phyloP scores from a whole-genome alignment of 2,329 filamentous ascomycete genomes.

The Thielaviopsis euricoi region DNA sequence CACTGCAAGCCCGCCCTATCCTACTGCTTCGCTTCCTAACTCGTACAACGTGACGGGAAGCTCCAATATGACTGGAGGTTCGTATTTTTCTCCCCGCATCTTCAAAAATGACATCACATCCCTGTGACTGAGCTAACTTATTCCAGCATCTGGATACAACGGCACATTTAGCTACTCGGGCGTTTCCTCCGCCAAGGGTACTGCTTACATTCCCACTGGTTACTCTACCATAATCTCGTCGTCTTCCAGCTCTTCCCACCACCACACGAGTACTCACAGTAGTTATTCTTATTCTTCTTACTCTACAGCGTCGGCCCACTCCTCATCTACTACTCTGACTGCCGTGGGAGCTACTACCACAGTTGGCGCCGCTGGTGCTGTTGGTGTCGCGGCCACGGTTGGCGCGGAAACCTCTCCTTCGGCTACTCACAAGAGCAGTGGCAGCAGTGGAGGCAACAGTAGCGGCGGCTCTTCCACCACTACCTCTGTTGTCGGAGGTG shows the following conservation, averaged over 20 bases:
- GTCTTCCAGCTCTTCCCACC: background rate
- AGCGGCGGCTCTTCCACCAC: slow-evolving; percentile 12
- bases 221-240: background rate
- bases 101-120: too few species aligned
- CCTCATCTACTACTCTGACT: slow-evolving; percentile 1
- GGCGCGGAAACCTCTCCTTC: background rate
- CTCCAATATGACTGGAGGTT: slow-evolving; percentile 1
- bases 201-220: background rate
- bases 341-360: slow-evolving; percentile 15
- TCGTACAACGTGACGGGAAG: background rate
- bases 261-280: too few species aligned
- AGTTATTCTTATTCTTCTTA: background rate
- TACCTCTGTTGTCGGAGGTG: slow-evolving; percentile 32
- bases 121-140: background rate
- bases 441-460: background rate
- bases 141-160: background rate
- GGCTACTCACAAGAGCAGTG: slow-evolving; percentile 12
- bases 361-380: slow-evolving; percentile 12
- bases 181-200: background rate
- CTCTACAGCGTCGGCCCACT: background rate
- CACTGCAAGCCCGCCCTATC: slow-evolving; percentile 2
- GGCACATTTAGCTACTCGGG: background rate
- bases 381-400: slow-evolving; percentile 12
- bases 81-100: background rate
- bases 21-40: background rate